Conservation (phyloP, 2,329 filamentous ascomycete species). For the Colletotrichum sidae region DNA sequence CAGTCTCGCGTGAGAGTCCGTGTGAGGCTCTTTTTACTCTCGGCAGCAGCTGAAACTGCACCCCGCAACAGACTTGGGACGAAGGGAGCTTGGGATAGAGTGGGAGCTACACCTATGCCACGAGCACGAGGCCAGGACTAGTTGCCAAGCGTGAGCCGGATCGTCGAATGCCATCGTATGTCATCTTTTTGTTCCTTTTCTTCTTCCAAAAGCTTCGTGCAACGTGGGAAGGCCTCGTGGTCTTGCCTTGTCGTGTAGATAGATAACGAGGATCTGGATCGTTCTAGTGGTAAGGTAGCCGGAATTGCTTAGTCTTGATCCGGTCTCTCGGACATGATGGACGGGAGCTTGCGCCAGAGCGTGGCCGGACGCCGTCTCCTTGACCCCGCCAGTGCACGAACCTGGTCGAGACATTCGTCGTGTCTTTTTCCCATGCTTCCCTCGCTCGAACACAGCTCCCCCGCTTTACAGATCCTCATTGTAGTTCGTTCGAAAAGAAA, state of each 20-base stretch:
- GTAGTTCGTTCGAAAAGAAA: too few relatives aligned
- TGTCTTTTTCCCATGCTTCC: too few relatives aligned
- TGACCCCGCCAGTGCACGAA: slow-evolving; percentile 30
- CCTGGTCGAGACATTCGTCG: slow-evolving; percentile 10
- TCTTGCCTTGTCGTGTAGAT: too few relatives aligned
- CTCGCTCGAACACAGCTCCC: neutral
- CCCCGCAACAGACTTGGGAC: slow-evolving; percentile 26
- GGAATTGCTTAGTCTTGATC: slow-evolving; percentile 25
- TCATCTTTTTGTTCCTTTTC: slow-evolving; percentile 3
- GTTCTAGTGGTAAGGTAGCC: neutral
- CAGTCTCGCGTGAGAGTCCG: neutral
- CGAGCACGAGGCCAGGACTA: too few relatives aligned
- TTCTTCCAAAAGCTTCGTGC: neutral
- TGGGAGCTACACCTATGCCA: too few relatives aligned
- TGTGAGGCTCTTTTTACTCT: slow-evolving; percentile 9
- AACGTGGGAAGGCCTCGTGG: too few relatives aligned
- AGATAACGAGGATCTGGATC: neutral
- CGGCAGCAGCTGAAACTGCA: slow-evolving; percentile 29
- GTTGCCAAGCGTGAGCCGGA: too few relatives aligned
- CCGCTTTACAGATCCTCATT: neutral
- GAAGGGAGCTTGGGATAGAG: neutral
- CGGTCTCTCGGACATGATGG: neutral
- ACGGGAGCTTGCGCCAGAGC: slow-evolving; percentile 25
- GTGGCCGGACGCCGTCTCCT: slow-evolving; percentile 12
- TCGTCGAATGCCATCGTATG: neutral